Base-by-base conservation (phyloP, 306 rosid genomes). In the Coriaria nepalensis region DNA sequence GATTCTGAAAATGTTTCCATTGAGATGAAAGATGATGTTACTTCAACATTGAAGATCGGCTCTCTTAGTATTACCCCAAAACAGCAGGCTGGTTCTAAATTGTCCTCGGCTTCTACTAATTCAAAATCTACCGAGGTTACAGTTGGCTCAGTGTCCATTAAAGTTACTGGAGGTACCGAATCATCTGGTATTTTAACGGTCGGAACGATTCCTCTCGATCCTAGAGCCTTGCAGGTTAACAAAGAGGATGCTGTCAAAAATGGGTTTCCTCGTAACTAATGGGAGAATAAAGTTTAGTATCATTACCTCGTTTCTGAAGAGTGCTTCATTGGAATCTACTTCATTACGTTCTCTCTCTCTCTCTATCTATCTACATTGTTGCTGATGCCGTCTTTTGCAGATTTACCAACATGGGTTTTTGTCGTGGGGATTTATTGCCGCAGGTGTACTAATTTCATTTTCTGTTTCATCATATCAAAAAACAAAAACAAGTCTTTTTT, bases 131-230 rank as follows among this genome's bases (percentile, higher is more conserved):
- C 44, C 52, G 81, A 68, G 55, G 70, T 80, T 39, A 86, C 79
- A 20, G 90, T 79, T 0, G 96, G 94, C 38, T 77, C 96, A 43
- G 66, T 79, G 70, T 83, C 79, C 46, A 71, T 82, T 10, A 77
- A 66, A 70, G 80, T 82, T 49, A 74, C 77, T 55, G 96, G 94
- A 35, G 12, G 32, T 9, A 44, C 69, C 0, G 77, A 72, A 68
- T 61, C 67, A 10, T 35, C 68, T 20, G 63, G 85, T 13, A 60
- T 71, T 64, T 60, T 79, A 67, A 86, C 82, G 36, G 74, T 86
- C 51, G 96, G 96, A 59, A 86, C 81, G 7, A 74, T 79, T 55
- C 90, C 81, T 13, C 80, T 77, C 38, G 81, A 86, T 74, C 78
- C 83, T 2, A 70, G 54, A 51, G 73, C 78, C 2, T 61, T 82